phyloP scores from a whole-genome alignment of 345 rosid genomes.

The Populus pruinosa region DNA sequence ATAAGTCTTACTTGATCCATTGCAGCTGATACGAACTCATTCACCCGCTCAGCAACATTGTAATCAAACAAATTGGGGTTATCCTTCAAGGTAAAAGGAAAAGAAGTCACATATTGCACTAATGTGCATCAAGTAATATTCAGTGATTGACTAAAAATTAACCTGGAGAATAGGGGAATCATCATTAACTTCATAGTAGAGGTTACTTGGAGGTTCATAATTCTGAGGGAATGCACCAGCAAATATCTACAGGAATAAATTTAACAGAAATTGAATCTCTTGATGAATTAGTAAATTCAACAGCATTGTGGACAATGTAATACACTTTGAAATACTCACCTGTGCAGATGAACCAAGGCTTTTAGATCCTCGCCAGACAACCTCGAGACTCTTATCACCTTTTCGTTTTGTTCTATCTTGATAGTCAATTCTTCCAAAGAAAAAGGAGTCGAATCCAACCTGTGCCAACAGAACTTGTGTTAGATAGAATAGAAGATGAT shows the following conservation, averaged over 20 bases:
- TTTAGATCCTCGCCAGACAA: constrained; percentile 52
- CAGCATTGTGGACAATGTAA: not conserved
- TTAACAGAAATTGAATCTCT: not conserved
- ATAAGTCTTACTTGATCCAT: constrained; percentile 40
- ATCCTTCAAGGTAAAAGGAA: constrained; percentile 35
- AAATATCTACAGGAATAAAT: constrained; percentile 35
- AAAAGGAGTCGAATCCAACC: constrained; percentile 59
- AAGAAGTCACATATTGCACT: not conserved
- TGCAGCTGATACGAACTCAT: constrained; percentile 51
- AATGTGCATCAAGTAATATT: not conserved
- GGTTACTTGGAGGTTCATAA: constrained; percentile 50
- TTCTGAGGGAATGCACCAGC: constrained; percentile 49
- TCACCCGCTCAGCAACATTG: constrained; percentile 47
- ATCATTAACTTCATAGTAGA: constrained; percentile 46
- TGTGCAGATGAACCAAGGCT: constrained; percentile 52
- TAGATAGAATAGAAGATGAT: constrained; percentile 2
- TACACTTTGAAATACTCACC: constrained; percentile 18
- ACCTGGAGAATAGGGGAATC: constrained; percentile 50
- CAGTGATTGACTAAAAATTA: constrained; percentile 7
- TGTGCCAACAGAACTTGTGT: constrained; percentile 17
- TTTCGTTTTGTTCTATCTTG: constrained; percentile 54
- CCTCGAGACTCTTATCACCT: constrained; percentile 45
- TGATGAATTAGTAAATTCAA: not conserved
- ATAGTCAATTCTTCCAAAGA: constrained; percentile 50
- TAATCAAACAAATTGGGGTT: constrained; percentile 45